Evolutionary conservation across 768 basidiomycete species (phyloP).

Genomic region (Suillus decipiens): DNA sequence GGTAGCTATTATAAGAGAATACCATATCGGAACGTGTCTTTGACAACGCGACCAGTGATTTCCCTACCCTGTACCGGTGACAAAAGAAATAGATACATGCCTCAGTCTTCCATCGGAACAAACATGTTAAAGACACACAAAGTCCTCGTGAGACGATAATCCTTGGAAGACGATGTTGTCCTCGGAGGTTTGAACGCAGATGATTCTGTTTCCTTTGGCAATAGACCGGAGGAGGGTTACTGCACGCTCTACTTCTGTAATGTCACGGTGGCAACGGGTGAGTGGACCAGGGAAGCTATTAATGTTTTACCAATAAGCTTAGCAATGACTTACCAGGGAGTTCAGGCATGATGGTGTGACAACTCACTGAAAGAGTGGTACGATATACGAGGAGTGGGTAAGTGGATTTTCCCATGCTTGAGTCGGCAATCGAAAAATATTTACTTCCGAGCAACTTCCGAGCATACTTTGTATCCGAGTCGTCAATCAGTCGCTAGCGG

Average conservation of each 20-base stretch:
- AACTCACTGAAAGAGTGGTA: background rate
- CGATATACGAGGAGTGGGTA: background rate
- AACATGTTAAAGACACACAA: slow-evolving; percentile 47
- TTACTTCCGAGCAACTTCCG: background rate
- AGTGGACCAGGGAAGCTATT: background rate
- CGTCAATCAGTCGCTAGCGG: background rate
- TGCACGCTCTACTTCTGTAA: slow-evolving; percentile 70
- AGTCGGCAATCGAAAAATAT: background rate
- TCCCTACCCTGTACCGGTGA: slow-evolving; percentile 47
- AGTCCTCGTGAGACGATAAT: slow-evolving; percentile 52
- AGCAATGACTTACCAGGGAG: slow-evolving; percentile 44
- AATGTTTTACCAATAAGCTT: background rate
- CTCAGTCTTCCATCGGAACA: slow-evolving; percentile 8
- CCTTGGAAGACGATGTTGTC: slow-evolving; percentile 67
- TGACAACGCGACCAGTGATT: slow-evolving; percentile 49
- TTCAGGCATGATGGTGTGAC: slow-evolving; percentile 46
- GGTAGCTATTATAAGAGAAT: background rate
- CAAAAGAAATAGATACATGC: slow-evolving; percentile 4
- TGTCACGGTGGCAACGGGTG: background rate
- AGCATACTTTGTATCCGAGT: background rate
- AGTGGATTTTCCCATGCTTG: background rate
- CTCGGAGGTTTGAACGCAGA: slow-evolving; percentile 55
- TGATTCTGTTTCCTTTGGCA: slow-evolving; percentile 55
- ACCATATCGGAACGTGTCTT: slow-evolving; percentile 55
- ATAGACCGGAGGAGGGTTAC: slow-evolving; percentile 52